A percentile compares a stretch with the other conserved stretches of the same genome.
Evolutionary conservation across 495 filamentous ascomycete genomes (phyloP).

Genomic region (Filosporella fistucella): DNA sequence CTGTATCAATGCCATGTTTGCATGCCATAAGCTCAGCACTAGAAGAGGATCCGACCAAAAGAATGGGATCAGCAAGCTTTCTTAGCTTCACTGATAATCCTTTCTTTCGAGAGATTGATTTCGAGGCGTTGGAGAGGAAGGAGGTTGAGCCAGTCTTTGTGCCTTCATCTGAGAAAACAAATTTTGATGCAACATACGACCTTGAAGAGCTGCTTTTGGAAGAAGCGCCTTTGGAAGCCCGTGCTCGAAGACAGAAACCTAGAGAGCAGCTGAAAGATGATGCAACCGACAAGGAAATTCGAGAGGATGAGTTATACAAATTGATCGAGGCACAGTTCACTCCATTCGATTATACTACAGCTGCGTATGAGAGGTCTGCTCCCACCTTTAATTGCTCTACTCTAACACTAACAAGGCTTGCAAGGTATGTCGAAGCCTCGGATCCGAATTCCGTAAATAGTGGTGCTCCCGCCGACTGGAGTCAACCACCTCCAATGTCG

Average conservation of each 20-base stretch:
- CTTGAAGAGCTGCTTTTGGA: constrained; percentile 90
- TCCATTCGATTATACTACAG: constrained; percentile 89
- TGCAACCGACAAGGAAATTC: constrained; percentile 91
- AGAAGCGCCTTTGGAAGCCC: constrained; percentile 90
- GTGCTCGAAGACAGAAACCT: constrained; percentile 89
- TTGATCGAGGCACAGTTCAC: constrained; percentile 94
- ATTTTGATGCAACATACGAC: constrained; percentile 98
- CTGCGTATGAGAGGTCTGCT: constrained; percentile 57
- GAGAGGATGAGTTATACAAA: constrained; percentile 88
- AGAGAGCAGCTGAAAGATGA: constrained; percentile 87
- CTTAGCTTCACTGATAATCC: constrained; percentile 78
- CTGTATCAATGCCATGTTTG: constrained; percentile 79
- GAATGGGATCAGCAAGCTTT: constrained; percentile 76
- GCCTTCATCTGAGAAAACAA: constrained; percentile 94
- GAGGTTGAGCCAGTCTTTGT: constrained; percentile 87
- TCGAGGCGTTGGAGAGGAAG: constrained; percentile 79
- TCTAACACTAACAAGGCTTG: constrained; percentile 16
- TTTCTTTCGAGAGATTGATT: constrained; percentile 87
- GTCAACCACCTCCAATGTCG: constrained; percentile 23
- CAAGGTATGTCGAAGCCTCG: constrained; percentile 26
- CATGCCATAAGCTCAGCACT: constrained; percentile 80
- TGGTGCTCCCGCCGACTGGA: constrained; percentile 7
- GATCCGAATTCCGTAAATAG: constrained; percentile 18
- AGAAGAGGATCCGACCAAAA: constrained; percentile 70
- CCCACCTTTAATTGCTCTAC: background rate